These are phyloP conservation scores for Rhodotorula sp. DNA, from an alignment of 1,284 basidiomycete species.

Conservation along the genomic window DNA sequence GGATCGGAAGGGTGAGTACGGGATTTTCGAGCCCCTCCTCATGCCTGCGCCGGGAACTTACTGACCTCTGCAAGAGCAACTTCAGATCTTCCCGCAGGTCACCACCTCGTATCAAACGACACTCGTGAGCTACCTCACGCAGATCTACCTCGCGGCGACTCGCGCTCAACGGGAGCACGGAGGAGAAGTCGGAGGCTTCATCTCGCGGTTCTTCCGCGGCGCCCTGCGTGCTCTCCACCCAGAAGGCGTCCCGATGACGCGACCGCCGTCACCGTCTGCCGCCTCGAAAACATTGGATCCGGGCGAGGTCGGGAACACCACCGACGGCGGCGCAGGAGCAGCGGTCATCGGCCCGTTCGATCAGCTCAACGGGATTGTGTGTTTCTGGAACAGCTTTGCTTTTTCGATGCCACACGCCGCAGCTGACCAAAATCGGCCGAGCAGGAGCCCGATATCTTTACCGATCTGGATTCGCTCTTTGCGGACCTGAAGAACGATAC, in stretches of 20 bases:
- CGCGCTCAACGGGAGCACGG: not conserved
- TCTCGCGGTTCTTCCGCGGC: slow-evolving; percentile 26
- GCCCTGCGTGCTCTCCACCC: slow-evolving; percentile 17
- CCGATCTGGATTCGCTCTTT: slow-evolving; percentile 11
- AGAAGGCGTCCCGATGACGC: not conserved
- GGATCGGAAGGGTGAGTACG: slow-evolving; percentile 4
- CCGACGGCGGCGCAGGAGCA: not conserved
- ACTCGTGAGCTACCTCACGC: slow-evolving; percentile 17
- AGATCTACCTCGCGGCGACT: slow-evolving; percentile 22
- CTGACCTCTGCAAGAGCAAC: not conserved
- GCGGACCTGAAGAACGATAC: slow-evolving; percentile 6
- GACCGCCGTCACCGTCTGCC: not conserved
- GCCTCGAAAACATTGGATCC: not conserved
- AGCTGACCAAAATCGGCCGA: not conserved
- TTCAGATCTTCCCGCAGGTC: slow-evolving; percentile 20
- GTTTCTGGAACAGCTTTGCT: not conserved
- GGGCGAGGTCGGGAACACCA: not conserved
- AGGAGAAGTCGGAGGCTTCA: slow-evolving; percentile 15
- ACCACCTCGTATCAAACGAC: slow-evolving; percentile 5
- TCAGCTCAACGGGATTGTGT: slow-evolving; percentile 6
- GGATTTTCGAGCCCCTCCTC: not conserved
- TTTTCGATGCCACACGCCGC: not conserved
- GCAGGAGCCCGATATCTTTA: slow-evolving; percentile 10
- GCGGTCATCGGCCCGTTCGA: slow-evolving; percentile 9
- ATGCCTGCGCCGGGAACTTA: too few species aligned